Evolutionary conservation across 805 yeast species (phyloP).

Genomic region (Teunomyces barrocoloradensis): DNA sequence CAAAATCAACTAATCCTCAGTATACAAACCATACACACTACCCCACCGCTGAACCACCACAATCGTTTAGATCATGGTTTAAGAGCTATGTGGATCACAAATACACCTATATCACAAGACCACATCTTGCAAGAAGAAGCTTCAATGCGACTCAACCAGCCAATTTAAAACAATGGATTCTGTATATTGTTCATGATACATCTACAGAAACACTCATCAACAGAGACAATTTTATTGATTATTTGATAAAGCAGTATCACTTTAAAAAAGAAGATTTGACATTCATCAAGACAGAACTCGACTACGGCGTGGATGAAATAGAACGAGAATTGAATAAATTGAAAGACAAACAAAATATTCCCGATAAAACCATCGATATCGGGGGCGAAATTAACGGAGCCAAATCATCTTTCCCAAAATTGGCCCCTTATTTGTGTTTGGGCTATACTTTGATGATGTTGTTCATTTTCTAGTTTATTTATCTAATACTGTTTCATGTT

Average conservation of each 20-base stretch:
- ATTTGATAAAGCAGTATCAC: slow-evolving; percentile 27
- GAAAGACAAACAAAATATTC: slow-evolving; percentile 14
- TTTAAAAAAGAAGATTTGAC: slow-evolving; percentile 25
- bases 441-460: background rate
- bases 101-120: background rate
- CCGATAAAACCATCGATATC: slow-evolving; percentile 19
- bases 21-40: background rate
- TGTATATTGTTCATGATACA: slow-evolving; percentile 11
- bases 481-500: background rate
- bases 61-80: slow-evolving; percentile 18
- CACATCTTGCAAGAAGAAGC: slow-evolving; percentile 12
- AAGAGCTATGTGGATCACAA: slow-evolving; percentile 20
- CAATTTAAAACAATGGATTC: slow-evolving; percentile 27
- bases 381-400: slow-evolving; percentile 25
- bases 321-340: slow-evolving; percentile 35
- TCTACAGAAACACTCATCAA: slow-evolving; percentile 13
- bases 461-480: background rate
- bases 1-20: too few species aligned
- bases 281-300: slow-evolving; percentile 27
- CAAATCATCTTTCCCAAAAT: background rate
- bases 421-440: background rate
- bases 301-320: slow-evolving; percentile 38
- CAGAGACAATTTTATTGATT: slow-evolving; percentile 29
- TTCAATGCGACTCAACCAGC: slow-evolving; percentile 17
- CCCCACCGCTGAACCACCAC: background rate